Percentiles rank a stretch among this genome's conserved stretches.
Conservation (phyloP, 805 yeast genomes). For the Wickerhamomyces ciferrii region DNA sequence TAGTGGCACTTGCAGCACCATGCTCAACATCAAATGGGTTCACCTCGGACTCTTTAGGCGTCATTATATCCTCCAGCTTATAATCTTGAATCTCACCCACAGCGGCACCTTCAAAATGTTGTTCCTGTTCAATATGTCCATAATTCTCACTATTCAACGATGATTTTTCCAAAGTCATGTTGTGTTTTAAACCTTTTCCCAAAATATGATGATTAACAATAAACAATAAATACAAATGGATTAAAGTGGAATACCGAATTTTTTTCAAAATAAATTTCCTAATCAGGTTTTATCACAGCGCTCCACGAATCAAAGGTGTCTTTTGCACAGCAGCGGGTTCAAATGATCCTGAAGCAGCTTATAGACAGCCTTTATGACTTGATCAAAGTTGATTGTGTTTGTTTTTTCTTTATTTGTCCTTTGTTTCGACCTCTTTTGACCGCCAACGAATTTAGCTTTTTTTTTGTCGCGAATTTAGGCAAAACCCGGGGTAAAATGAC, state of each 20-base stretch:
- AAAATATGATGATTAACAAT: no score
- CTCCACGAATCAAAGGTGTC: no score
- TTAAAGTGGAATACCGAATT: no score
- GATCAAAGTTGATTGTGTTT: no score
- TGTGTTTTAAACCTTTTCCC: no score
- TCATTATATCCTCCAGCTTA: neutral
- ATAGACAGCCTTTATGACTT: no score
- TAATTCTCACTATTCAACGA: neutral
- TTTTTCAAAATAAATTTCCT: no score
- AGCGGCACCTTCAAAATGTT: neutral
- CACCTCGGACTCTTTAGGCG: neutral
- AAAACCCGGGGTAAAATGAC: neutral
- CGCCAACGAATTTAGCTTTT: neutral
- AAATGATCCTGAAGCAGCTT: no score
- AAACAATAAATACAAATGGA: no score
- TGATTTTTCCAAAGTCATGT: neutral
- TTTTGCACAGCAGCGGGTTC: no score
- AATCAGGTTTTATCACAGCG: no score
- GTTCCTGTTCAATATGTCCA: neutral
- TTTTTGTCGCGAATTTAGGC: neutral
- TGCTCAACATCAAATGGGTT: neutral
- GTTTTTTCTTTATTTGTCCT: neutral
- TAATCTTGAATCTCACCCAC: neutral
- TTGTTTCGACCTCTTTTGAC: neutral
- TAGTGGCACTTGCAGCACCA: neutral